A percentile compares a stretch with the other conserved stretches of the same genome.
These are phyloP conservation scores for Vitis hybrid DNA, from an alignment of 177 flowering plant genomes.

Conservation along the genomic window DNA sequence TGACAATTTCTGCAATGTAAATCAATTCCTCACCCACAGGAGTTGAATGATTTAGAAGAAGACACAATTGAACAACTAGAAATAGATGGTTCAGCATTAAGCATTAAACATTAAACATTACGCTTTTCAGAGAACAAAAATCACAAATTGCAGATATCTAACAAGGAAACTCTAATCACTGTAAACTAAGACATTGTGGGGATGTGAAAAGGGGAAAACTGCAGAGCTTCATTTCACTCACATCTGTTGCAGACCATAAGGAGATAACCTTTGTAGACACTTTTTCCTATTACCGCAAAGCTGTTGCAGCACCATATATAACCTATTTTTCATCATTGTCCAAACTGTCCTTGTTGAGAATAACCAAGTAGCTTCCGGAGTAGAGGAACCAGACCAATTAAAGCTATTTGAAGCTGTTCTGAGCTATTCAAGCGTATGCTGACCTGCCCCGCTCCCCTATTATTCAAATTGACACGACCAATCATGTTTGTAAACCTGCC, in stretches of 20 bases:
- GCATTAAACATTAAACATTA: not conserved
- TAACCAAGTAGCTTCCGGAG: conserved; percentile 47
- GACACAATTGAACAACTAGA: conserved; percentile 1
- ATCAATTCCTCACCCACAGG: not conserved
- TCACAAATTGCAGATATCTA: conserved; percentile 15
- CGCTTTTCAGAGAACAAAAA: conserved; percentile 11
- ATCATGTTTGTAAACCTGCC: conserved; percentile 68
- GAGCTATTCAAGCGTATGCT: conserved; percentile 82
- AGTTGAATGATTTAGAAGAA: not conserved
- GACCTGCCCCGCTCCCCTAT: conserved; percentile 82
- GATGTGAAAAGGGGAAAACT: not conserved
- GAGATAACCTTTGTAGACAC: conserved; percentile 3
- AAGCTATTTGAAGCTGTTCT: conserved; percentile 81
- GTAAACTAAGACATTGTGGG: conserved; percentile 1
- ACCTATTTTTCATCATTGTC: conserved; percentile 32
- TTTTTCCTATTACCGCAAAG: conserved; percentile 19
- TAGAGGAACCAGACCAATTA: conserved; percentile 70
- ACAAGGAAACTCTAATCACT: conserved; percentile 13
- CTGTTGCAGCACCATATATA: conserved; percentile 18
- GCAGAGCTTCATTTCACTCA: conserved; percentile 13
- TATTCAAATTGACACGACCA: conserved; percentile 80
- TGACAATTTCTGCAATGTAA: not conserved
- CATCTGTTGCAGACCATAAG: conserved; percentile 6
- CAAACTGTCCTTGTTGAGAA: conserved; percentile 43
- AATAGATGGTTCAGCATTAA: conserved; percentile 1